phyloP scores from a whole-genome alignment of 2,329 filamentous ascomycete genomes.

The Fusarium camptoceras region DNA sequence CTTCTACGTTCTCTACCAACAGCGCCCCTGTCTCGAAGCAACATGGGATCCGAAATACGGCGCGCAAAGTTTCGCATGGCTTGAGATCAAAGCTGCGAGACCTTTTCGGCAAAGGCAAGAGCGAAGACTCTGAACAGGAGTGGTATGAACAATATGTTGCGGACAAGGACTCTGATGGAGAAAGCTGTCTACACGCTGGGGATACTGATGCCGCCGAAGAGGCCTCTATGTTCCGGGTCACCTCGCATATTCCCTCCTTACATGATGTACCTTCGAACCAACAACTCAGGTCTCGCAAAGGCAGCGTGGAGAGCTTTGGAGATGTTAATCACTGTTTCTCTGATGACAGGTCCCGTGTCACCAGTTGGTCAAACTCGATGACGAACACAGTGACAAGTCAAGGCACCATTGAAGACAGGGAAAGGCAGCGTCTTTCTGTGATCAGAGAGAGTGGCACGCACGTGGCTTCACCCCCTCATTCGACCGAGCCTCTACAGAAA shows the following conservation, averaged over 20 bases:
- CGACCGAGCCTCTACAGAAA: slow-evolving; percentile 21
- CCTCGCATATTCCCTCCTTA: slow-evolving; percentile 63
- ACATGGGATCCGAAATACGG: slow-evolving; percentile 60
- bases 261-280: slow-evolving; percentile 60
- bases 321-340: slow-evolving; percentile 54
- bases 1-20: slow-evolving; percentile 48
- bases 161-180: slow-evolving; percentile 43
- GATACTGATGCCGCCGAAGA: slow-evolving; percentile 54
- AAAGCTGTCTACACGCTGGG: slow-evolving; percentile 51
- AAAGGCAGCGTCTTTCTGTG: slow-evolving; percentile 70
- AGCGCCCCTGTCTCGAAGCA: slow-evolving; percentile 44
- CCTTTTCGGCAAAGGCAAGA: slow-evolving; percentile 49
- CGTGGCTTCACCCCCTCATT: slow-evolving; percentile 54
- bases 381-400: slow-evolving; percentile 65
- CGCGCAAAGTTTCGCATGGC: slow-evolving; percentile 71
- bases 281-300: slow-evolving; percentile 63
- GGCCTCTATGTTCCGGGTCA: slow-evolving; percentile 60
- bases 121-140: slow-evolving; percentile 16
- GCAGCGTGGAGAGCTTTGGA: slow-evolving; percentile 64
- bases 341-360: slow-evolving; percentile 73
- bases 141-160: slow-evolving; percentile 6
- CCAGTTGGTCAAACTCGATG: slow-evolving; percentile 77
- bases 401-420: slow-evolving; percentile 56
- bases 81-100: slow-evolving; percentile 70
- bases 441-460: slow-evolving; percentile 68